Conservation (phyloP, 2,329 filamentous ascomycete genomes). For the Trichoderma citrinoviride region DNA sequence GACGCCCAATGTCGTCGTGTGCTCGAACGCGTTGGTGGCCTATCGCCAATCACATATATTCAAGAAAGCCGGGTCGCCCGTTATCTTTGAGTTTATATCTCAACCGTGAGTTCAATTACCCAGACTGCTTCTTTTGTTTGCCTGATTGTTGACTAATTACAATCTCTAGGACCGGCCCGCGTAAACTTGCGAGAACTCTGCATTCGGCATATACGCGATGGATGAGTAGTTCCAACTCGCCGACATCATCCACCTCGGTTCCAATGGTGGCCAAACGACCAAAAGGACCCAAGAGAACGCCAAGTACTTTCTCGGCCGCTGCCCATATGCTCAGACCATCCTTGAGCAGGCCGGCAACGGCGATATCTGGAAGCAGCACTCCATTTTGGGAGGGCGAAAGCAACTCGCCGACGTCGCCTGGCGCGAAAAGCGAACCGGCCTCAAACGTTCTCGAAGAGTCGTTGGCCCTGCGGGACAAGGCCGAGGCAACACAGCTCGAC, state of each 20-base stretch:
- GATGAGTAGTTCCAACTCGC: constrained; percentile 23
- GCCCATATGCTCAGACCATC: neutral
- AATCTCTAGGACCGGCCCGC: constrained; percentile 34
- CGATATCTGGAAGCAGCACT: neutral
- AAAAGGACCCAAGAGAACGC: constrained; percentile 14
- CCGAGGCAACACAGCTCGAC: constrained; percentile 21
- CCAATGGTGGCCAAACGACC: constrained; percentile 10
- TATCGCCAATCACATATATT: constrained; percentile 27
- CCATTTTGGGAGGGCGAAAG: neutral
- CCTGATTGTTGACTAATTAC: neutral
- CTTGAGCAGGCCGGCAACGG: neutral
- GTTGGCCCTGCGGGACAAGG: neutral
- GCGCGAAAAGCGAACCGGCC: neutral
- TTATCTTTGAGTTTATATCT: constrained; percentile 38
- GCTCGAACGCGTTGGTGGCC: constrained; percentile 32
- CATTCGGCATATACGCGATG: constrained; percentile 28
- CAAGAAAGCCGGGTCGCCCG: constrained; percentile 25
- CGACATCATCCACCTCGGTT: neutral
- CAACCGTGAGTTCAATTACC: constrained; percentile 34
- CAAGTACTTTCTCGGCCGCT: neutral
- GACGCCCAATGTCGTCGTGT: constrained; percentile 34
- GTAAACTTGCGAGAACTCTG: constrained; percentile 37
- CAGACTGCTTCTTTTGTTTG: neutral
- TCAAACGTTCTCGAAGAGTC: neutral
- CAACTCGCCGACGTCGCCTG: neutral